Base-by-base conservation (phyloP, 2,329 filamentous ascomycete species). In the Aspergillus persii region DNA sequence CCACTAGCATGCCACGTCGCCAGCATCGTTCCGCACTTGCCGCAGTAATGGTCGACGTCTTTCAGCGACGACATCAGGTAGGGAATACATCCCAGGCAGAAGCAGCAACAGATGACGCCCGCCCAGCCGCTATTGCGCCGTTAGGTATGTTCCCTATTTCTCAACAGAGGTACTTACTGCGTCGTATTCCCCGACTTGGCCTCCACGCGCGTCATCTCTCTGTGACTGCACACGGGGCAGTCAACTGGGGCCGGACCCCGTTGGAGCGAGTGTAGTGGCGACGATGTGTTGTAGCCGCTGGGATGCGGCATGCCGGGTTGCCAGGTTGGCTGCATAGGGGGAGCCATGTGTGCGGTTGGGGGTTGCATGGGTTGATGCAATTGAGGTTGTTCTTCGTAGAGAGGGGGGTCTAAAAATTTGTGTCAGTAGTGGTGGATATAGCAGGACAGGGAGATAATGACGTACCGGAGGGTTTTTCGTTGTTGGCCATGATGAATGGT, bases 1-100 rank as follows among this genome's bases (percentile, higher is more conserved):
- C 80, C 80, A 61, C 78, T 81, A 5, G 77, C 75, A 68, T 83
- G 80, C 77, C 79, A 83, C 0, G 75, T 78, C 0, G 79, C 80
- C 50, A 83, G 73, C 57, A 77, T 60, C 1, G 71, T 71, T 36
- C 77, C 76, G 59, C 81, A 83, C 33, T 74, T 71, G 1, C 79
- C 78, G 57, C 81, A 83, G 60, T 76, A 76, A 64, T 83, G 81
- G 61, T 78, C 68, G 3, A 80, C 77, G 56, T 83, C 78, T 68
- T 83, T 83, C 54, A 80, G 69, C 48, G 73, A 75, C 29, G 74
- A 74, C 66, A 82, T 75, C 31, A 81, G 44, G 61, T 83, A 83
- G 0, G 81, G 80, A 50, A 83, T 76, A 63, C 80, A 83, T 11
- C 80, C 78, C 4, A 82, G 64, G 61, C 77, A 79, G 60, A 68